phyloP scores from a whole-genome alignment of 2,329 filamentous ascomycete genomes.

The Epichloe baconii region DNA sequence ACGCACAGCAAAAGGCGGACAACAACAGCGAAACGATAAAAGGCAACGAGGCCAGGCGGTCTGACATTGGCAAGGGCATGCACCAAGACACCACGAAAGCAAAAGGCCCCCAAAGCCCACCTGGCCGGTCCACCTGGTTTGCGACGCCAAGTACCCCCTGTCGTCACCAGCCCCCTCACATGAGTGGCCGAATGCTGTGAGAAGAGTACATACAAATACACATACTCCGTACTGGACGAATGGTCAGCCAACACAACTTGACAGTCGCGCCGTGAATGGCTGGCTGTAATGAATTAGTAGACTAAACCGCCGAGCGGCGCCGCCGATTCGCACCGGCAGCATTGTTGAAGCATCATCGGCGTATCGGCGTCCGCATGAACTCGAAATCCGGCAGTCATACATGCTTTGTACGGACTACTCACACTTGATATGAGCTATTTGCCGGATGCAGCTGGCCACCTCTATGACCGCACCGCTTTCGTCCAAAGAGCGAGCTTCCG shows the following conservation, averaged over 20 bases:
- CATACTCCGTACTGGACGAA: too few relatives aligned
- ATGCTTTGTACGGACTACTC: too few relatives aligned
- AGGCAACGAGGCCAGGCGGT: neutral
- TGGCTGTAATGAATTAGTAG: neutral
- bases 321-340: neutral
- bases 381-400: neutral
- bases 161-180: neutral
- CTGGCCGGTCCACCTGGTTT: neutral
- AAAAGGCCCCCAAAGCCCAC: neutral
- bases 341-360: neutral
- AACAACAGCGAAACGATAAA: neutral
- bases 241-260: too few relatives aligned
- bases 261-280: too few relatives aligned
- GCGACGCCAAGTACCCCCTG: neutral
- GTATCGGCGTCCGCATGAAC: neutral
- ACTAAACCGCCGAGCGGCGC: neutral
- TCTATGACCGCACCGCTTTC: neutral
- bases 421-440: neutral
- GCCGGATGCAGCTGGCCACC: neutral
- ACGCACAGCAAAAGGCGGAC: neutral
- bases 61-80: neutral
- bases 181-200: neutral
- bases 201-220: too few relatives aligned
- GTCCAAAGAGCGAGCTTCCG: neutral
- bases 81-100: neutral